These are phyloP conservation scores for Suillus tomentosus DNA, from an alignment of 768 basidiomycete species.

Conservation along the genomic window DNA sequence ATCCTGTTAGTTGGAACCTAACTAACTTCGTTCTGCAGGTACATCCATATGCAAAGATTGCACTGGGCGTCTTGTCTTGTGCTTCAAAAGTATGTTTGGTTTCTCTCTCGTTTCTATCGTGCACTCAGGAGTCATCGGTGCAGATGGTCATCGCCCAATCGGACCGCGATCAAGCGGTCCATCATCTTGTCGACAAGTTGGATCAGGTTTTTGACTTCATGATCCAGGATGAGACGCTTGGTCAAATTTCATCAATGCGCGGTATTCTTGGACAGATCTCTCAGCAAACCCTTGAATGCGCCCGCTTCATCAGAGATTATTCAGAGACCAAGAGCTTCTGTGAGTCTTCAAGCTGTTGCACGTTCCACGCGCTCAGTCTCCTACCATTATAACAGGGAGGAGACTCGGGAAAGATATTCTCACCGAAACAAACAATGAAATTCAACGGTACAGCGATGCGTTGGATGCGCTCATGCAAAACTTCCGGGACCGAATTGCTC, in stretches of 20 bases:
- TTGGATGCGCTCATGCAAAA: slow-evolving; percentile 7
- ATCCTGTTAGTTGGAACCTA: not conserved
- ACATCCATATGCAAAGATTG: not conserved
- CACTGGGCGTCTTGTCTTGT: not conserved
- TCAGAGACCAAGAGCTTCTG: slow-evolving; percentile 11
- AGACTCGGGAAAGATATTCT: not conserved
- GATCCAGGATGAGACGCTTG: not conserved
- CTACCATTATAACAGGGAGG: not conserved
- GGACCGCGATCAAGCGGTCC: not conserved
- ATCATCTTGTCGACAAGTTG: slow-evolving; percentile 8
- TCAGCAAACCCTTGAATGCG: slow-evolving; percentile 12
- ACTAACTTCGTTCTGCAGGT: not conserved
- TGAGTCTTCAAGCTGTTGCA: not conserved
- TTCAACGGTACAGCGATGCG: not conserved
- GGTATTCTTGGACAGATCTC: slow-evolving; percentile 6
- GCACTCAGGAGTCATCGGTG: too few species aligned
- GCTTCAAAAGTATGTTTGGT: slow-evolving; percentile 2
- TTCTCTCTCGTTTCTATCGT: not conserved
- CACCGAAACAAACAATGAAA: not conserved
- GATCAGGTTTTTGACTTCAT: slow-evolving; percentile 10
- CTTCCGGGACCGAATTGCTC: not conserved
- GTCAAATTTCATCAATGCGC: not conserved
- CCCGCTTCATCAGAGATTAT: slow-evolving; percentile 13
- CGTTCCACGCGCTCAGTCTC: too few species aligned
- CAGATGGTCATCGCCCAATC: slow-evolving; percentile 6